A percentile compares a stretch with the other conserved stretches of the same genome.
These are phyloP conservation scores for Leucosporidium creatinivorum DNA, from an alignment of 768 basidiomycete species.

Conservation along the genomic window DNA sequence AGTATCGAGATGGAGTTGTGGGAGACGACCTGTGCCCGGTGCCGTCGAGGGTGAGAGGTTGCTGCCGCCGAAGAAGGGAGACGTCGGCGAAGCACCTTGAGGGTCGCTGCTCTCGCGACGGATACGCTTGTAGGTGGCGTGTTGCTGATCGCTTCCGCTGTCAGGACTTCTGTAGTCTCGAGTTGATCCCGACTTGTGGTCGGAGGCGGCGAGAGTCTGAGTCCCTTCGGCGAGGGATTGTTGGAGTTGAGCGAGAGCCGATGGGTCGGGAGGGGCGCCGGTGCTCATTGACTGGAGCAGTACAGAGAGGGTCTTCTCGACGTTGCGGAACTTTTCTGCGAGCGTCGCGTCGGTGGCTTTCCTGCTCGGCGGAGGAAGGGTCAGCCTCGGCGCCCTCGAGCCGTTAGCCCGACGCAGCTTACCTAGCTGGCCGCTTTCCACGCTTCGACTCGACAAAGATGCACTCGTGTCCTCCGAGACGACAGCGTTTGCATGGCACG, in stretches of 20 bases:
- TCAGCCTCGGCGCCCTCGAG: not conserved
- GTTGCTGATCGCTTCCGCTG: not conserved
- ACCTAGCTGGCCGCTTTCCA: constrained; percentile 17
- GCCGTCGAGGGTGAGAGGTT: too few species aligned
- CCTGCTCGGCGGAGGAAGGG: not conserved
- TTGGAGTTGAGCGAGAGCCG: constrained; percentile 10
- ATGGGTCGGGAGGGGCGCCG: constrained; percentile 15
- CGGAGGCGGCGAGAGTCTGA: not conserved
- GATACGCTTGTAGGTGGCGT: not conserved
- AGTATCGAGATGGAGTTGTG: not conserved
- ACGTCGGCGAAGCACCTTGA: too few species aligned
- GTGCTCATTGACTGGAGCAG: constrained; percentile 23
- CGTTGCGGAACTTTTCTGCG: constrained; percentile 14
- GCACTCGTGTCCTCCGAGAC: constrained; percentile 12
- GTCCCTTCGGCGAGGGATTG: constrained; percentile 12
- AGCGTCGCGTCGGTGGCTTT: constrained; percentile 2
- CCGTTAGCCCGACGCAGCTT: not conserved
- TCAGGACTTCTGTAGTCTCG: not conserved
- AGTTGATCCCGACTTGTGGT: not conserved
- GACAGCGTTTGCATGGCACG: constrained; percentile 22
- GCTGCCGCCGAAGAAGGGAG: too few species aligned
- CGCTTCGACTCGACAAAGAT: constrained; percentile 28
- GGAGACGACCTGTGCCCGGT: too few species aligned
- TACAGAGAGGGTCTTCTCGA: constrained; percentile 12
- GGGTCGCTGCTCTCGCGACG: too few species aligned